Percentiles rank a stretch among this genome's conserved stretches.
Evolutionary conservation across 1,284 basidiomycete genomes (phyloP).

Genomic region (Earliella scabrosa): DNA sequence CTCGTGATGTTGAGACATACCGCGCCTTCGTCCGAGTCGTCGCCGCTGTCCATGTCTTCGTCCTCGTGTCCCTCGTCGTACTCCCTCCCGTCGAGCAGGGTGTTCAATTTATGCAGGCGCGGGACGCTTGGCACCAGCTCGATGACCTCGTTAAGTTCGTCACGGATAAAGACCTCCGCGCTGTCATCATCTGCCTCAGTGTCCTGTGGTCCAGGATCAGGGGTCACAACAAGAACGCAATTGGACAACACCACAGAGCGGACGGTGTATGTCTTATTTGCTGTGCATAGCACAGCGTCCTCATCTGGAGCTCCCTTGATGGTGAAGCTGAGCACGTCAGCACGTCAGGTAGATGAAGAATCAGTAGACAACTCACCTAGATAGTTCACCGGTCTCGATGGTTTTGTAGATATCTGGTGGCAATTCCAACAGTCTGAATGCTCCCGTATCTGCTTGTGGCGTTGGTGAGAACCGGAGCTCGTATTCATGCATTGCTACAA

Average conservation of each 20-base stretch:
- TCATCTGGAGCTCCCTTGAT: constrained; percentile 84
- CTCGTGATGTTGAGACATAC: too few relatives aligned
- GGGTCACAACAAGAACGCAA: constrained; percentile 75
- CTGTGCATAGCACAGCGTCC: constrained; percentile 88
- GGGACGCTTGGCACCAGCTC: constrained; percentile 79
- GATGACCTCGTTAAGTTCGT: constrained; percentile 76
- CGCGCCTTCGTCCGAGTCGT: constrained; percentile 31
- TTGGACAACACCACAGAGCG: constrained; percentile 88
- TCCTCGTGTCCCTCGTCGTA: constrained; percentile 65
- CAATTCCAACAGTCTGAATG: too few relatives aligned
- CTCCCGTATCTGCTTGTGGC: too few relatives aligned
- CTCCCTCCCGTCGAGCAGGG: constrained; percentile 63
- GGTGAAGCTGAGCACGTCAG: constrained; percentile 53
- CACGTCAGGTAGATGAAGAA: not conserved
- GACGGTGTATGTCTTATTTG: constrained; percentile 76
- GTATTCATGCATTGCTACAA: too few relatives aligned
- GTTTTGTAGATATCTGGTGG: not conserved
- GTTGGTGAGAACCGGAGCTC: too few relatives aligned
- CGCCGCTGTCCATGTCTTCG: constrained; percentile 43
- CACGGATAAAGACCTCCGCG: constrained; percentile 59
- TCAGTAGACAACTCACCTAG: not conserved
- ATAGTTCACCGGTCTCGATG: not conserved
- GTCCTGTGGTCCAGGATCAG: constrained; percentile 43
- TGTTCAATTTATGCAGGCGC: constrained; percentile 69
- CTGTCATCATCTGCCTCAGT: constrained; percentile 33